A percentile compares a stretch with the other conserved stretches of the same genome.
Evolutionary conservation across 2,329 filamentous ascomycete genomes (phyloP).

Genomic region (Nemania sp.): DNA sequence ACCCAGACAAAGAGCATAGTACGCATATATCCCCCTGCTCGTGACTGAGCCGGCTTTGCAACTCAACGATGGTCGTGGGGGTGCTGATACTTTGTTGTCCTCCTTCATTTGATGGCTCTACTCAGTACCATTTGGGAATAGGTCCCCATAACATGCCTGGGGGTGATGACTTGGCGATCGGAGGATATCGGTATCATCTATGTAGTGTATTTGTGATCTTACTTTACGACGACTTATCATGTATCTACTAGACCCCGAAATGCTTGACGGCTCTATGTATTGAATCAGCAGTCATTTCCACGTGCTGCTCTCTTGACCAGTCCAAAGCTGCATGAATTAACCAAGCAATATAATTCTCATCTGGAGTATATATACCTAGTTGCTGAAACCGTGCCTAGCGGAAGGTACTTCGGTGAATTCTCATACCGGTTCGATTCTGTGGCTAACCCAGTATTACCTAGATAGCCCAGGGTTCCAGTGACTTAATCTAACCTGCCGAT

Average conservation of each 20-base stretch:
- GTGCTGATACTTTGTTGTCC: constrained; percentile 12
- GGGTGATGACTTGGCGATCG: constrained; percentile 26
- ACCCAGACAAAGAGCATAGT: constrained; percentile 24
- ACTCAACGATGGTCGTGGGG: constrained; percentile 29
- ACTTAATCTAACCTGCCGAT: constrained; percentile 22
- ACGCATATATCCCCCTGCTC: constrained; percentile 19
- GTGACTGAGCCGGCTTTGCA: constrained; percentile 10
- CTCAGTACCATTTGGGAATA: constrained; percentile 10
- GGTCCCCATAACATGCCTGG: background rate
- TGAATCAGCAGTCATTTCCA: background rate
- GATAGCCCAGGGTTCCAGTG: background rate
- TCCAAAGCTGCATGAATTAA: background rate
- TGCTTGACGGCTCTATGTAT: constrained; percentile 15
- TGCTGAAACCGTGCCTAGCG: background rate
- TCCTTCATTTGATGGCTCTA: constrained; percentile 11
- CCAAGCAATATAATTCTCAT: constrained; percentile 11
- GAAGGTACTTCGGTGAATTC: constrained; percentile 4
- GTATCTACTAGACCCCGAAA: constrained; percentile 21
- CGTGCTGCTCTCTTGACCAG: constrained; percentile 1
- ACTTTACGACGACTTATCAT: constrained; percentile 24
- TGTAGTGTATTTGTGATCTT: constrained; percentile 29
- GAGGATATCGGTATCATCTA: constrained; percentile 26
- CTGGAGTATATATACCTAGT: background rate
- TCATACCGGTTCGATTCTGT: constrained; percentile 2
- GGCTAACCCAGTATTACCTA: constrained; percentile 15